A percentile compares a stretch with the other conserved stretches of the same genome.
phyloP scores from a whole-genome alignment of 495 filamentous ascomycete genomes.

The Penicillium waksmanii region DNA sequence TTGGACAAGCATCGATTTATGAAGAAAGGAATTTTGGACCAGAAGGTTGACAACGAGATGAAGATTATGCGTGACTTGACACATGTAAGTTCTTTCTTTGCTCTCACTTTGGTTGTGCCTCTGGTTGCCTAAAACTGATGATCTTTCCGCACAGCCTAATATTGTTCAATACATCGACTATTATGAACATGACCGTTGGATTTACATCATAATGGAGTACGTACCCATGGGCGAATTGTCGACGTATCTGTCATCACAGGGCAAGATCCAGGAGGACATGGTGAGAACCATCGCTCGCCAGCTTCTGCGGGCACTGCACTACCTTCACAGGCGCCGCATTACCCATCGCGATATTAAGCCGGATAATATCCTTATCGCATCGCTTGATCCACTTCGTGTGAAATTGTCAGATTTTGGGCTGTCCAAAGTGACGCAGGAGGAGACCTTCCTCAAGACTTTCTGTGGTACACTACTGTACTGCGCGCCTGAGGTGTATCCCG shows the following conservation, averaged over 20 bases:
- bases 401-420: slow-evolving; percentile 96
- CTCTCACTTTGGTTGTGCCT: background rate
- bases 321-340: slow-evolving; percentile 83
- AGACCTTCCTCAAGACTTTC: slow-evolving; percentile 93
- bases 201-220: slow-evolving; percentile 97
- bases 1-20: slow-evolving; percentile 87
- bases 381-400: slow-evolving; percentile 71
- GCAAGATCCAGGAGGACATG: slow-evolving; percentile 66
- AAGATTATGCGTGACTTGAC: slow-evolving; percentile 82
- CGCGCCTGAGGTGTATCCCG: slow-evolving; percentile 92
- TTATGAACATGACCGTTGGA: slow-evolving; percentile 71
- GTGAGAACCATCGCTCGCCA: slow-evolving; percentile 74
- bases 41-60: slow-evolving; percentile 93
- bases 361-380: slow-evolving; percentile 89
- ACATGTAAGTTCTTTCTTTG: slow-evolving; percentile 63
- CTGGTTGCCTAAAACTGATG: slow-evolving; percentile 1
- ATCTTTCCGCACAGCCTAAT: slow-evolving; percentile 63
- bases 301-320: slow-evolving; percentile 79
- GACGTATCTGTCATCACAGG: slow-evolving; percentile 62
- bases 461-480: slow-evolving; percentile 96
- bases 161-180: slow-evolving; percentile 90
- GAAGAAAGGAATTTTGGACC: slow-evolving; percentile 81
- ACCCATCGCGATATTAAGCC: slow-evolving; percentile 98
- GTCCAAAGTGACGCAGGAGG: slow-evolving; percentile 86
- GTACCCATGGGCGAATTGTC: slow-evolving; percentile 86